Evolutionary conservation across 2,329 filamentous ascomycete species (phyloP), one percentile per base, ranked within the genome.

Genomic region (Fusarium sp.): DNA sequence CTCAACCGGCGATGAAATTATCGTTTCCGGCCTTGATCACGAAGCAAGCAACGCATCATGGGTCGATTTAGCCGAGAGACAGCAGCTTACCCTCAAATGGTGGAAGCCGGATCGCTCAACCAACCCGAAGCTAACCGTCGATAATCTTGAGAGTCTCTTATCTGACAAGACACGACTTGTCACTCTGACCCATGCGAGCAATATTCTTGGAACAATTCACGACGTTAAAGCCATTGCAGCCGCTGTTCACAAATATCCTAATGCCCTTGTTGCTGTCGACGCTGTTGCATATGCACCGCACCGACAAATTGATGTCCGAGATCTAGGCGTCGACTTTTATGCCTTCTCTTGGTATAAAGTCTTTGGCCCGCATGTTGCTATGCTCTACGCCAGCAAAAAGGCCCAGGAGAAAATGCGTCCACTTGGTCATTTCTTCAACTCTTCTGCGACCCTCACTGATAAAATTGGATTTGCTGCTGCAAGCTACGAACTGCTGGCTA

Each of bases 331-430:
- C 0, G 91, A 94, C 71, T 88, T 93, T 66, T 94, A 93, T 73
- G 77, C 82, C n/a, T 92, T 93, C 71, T 88, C 83, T 1, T 93
- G 90, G 91, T 93, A 93, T 77, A 94, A 94, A 73, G 85, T 93
- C 2, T 93, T 90, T 70, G 91, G 91, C 0, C 91, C 91, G 1
- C 91, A 93, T 66, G 81, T 93, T 2, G 83, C 90, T 0, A 84
- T 89, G 62, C 78, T 94, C 1, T 94, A 92, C 70, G 89, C 84
- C 6, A 85, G 85, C 24, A 78, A 79, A 5, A 70, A 74, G 0
- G 87, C 85, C 0, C 86, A 89, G 58, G 70, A 81, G 13, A 74
- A 81, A 43, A 78, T 92, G 51, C 76, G 76, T 5, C 84, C 86
- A 0, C 67, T 81, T 1, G 84, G 85, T 1, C 89, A 92, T 71